Evolutionary conservation across 2,329 filamentous ascomycete species (phyloP), one percentile per base, ranked within the genome.

Genomic region (Monosporascus sp.): DNA sequence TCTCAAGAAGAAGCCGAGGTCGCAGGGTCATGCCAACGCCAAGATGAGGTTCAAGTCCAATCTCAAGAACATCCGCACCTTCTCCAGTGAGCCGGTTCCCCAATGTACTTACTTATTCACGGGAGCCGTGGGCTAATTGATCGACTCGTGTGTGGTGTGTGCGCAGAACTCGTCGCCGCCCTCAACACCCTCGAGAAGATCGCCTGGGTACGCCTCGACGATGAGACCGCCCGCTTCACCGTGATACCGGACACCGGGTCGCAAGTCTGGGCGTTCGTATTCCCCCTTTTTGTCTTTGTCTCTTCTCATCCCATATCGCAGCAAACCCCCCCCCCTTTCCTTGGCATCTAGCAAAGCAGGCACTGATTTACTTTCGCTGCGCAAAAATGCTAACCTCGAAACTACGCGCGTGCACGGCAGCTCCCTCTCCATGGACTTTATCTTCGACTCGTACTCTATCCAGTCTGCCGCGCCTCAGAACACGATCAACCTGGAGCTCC

Each of bases 401-500:
- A 57, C 50, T 55, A 45, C 55, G 18, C 11, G 39, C 25, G 2
- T 9, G 24, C 31, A 25, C 9, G 27, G 20, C 47, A 84, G 81
- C 43, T 81, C 79, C 46, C 73, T 86, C 25, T 73, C 76, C 24
- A 81, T 89, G 79, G 89, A 96, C 66, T 86, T 90, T 62, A 90
- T 99, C 64, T 97, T 99, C 70, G 81, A 91, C 67, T 77, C 79
- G 60, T 96, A 95, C 74, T 83, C 85, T 51, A 86, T 97, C 61
- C 88, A 96, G 69, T 96, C 92, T 49, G 89, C 89, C 49, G 87
- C 91, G 48, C 77, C 77, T 39, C 79, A 84, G 70, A 96, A 96
- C 72, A 89, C 91, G 50, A 97, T 99, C 74, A 97, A 99, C 72
- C 86, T 99, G 58, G 94, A 99, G 74, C 83, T 99, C 1, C 91